Evolutionary conservation across 192 early-diverging fungal species (phyloP).

Genomic region (Piromyces finnis): DNA sequence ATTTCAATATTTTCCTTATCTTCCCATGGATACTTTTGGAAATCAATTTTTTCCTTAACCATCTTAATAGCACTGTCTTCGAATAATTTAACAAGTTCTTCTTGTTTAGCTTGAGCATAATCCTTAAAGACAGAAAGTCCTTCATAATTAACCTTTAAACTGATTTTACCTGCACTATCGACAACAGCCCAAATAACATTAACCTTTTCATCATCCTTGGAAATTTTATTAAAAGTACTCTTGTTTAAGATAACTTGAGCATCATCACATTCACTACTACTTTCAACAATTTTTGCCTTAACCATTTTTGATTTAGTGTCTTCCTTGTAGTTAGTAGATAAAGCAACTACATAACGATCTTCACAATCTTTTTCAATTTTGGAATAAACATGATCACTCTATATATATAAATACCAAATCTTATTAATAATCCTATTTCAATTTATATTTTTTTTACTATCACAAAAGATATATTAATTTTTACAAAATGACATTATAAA

Average conservation of each 20-base stretch:
- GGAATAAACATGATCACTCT: not conserved
- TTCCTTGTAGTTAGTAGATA: not conserved
- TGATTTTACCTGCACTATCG: not conserved
- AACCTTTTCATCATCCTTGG: not conserved
- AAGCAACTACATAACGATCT: not conserved
- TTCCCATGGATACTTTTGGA: not conserved
- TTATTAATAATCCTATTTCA: no score
- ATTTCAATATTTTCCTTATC: no score
- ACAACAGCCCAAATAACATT: not conserved
- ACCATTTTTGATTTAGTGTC: not conserved
- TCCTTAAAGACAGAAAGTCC: not conserved
- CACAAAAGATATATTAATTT: no score
- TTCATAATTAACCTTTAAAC: not conserved
- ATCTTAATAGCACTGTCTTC: not conserved
- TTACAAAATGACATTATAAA: no score
- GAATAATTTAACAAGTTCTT: not conserved
- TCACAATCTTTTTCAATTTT: not conserved
- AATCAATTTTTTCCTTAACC: not conserved
- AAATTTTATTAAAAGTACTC: not conserved
- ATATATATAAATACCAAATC: no score
- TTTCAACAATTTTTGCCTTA: not conserved
- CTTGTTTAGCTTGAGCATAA: no score
- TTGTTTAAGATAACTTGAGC: not conserved
- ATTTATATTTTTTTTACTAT: no score
- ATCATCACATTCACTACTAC: not conserved